Percentiles rank a stretch among this genome's conserved stretches.
phyloP scores from a whole-genome alignment of 2,329 filamentous ascomycete species.

The Penicillium nordicum region DNA sequence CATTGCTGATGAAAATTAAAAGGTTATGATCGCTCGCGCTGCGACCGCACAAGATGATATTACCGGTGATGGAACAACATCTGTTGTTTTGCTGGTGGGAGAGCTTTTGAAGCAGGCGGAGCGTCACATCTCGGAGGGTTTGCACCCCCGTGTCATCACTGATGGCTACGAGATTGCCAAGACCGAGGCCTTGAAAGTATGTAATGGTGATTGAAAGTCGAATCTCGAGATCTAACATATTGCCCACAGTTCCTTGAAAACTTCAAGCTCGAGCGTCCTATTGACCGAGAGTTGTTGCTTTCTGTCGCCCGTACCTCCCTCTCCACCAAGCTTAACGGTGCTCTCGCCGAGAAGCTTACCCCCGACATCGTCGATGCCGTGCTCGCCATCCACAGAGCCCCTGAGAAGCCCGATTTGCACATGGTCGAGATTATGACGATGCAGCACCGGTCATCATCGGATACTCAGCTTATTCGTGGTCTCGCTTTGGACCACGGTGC shows the following conservation, averaged over 20 bases:
- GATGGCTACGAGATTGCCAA: slow-evolving; percentile 98
- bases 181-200: slow-evolving; percentile 79
- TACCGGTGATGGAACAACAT: slow-evolving; percentile 95
- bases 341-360: slow-evolving; percentile 84
- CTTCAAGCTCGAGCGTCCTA: slow-evolving; percentile 84
- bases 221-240: slow-evolving; percentile 12
- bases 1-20: slow-evolving; percentile 24
- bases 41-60: slow-evolving; percentile 98
- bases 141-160: slow-evolving; percentile 93
- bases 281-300: slow-evolving; percentile 89
- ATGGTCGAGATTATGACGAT: slow-evolving; percentile 99
- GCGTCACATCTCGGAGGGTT: slow-evolving; percentile 91
- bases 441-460: slow-evolving; percentile 94
- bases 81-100: slow-evolving; percentile 89
- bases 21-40: slow-evolving; percentile 70
- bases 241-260: slow-evolving; percentile 73
- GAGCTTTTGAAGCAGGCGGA: slow-evolving; percentile 98
- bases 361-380: slow-evolving; percentile 96
- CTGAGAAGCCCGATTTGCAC: slow-evolving; percentile 91
- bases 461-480: slow-evolving; percentile 92
- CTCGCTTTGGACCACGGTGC: slow-evolving; percentile 93
- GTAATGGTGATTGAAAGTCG: background rate
- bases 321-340: slow-evolving; percentile 88
- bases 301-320: slow-evolving; percentile 92
- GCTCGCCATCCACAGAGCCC: slow-evolving; percentile 84